Conservation (phyloP, 1,139 yeast species). For the Kluyveromyces sp. region DNA sequence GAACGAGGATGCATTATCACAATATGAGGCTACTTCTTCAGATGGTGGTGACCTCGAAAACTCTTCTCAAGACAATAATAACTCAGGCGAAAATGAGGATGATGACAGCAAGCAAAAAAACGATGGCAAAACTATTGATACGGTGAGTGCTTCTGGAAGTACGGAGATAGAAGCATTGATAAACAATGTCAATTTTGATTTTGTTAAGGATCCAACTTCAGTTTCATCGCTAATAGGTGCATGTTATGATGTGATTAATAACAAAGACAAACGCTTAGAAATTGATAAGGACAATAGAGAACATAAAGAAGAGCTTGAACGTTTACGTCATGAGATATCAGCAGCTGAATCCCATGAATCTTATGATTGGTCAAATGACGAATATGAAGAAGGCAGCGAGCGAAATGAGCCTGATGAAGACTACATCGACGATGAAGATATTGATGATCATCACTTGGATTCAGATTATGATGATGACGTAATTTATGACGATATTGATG, state of each 20-base stretch:
- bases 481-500: constrained; percentile 18
- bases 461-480: constrained; percentile 17
- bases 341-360: constrained; percentile 4
- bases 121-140: too few species aligned
- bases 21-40: too few species aligned
- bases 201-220: neutral
- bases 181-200: neutral
- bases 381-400: constrained; percentile 1
- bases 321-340: constrained; percentile 2
- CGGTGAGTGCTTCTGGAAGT: neutral
- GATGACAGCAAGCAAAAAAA: too few species aligned
- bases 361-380: constrained; percentile 4
- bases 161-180: neutral
- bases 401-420: constrained; percentile 3
- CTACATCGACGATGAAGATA: constrained; percentile 23
- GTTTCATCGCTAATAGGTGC: neutral
- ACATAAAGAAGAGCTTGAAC: constrained; percentile 3
- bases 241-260: neutral
- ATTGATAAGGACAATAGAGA: neutral
- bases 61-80: too few species aligned
- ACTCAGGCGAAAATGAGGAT: too few species aligned
- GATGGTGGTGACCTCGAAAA: too few species aligned
- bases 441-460: constrained; percentile 3
- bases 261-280: neutral
- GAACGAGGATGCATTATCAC: neutral